Base-by-base conservation (phyloP, 805 yeast genomes). In the Zygosaccharomyces kombuchaensis region DNA sequence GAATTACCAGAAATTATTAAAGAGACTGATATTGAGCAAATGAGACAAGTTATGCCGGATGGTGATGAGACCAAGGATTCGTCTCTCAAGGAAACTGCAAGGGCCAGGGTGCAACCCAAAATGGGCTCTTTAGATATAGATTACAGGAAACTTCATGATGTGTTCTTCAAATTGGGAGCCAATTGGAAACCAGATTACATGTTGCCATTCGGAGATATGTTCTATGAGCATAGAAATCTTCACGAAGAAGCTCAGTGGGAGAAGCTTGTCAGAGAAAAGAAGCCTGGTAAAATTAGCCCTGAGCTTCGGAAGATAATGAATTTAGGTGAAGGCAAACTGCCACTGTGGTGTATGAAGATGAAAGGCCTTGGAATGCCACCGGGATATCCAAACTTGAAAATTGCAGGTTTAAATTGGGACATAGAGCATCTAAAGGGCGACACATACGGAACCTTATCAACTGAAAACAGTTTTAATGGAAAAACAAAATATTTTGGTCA, bases 71-170 rank as follows among this genome's bases (percentile, higher is more conserved):
- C 42, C 9, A 81, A 81, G 36, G 81, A 76, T 2, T 62, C 60
- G 2, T 68, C 76, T 10, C 60, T 88, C 54, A 81, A 84, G 59
- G 93, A 86, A 57, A 74, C 77, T 58, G 83, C 83, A 62, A 74
- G 97, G 51, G 91, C 86, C 46, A 73, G 85, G 42, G 95, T 89
- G 0, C 96, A 87, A 62, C 96, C 96, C 0, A 87, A 87, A 60
- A 72, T 88, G 80, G 95, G 95, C 1, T 73, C 81, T 43, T 63
- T 91, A 17, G 98, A 91, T 61, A 76, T 93, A 19, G 97, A 91
- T 64, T 90, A 84, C 60, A 82, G 78, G 51, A 84, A 80, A 52
- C 65, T 91, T 16, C 81, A 87, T 59, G 86, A 87, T 62, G 96
- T 96, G 0, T 90, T 91, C 58, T 90, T 88, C 74, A 83, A 82